A percentile compares a stretch with the other conserved stretches of the same genome.
Evolutionary conservation across 2,329 filamentous ascomycete genomes (phyloP).

Genomic region (Phaeoacremonium minimum): DNA sequence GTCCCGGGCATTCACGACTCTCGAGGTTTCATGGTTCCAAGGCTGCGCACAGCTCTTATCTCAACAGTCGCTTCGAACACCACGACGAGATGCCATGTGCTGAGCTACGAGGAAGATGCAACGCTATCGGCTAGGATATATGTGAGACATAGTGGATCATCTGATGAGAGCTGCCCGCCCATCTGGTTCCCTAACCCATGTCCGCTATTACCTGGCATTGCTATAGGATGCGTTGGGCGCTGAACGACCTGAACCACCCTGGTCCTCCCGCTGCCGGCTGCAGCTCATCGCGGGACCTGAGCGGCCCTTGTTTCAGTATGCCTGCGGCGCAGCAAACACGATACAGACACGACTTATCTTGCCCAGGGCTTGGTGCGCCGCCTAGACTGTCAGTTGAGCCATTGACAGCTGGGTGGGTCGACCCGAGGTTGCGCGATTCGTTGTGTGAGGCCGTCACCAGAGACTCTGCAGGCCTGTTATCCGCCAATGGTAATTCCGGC

Average conservation of each 20-base stretch:
- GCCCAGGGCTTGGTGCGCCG: too few species aligned
- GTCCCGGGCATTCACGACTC: background rate
- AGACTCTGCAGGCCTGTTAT: background rate
- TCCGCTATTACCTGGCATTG: background rate
- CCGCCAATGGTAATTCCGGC: background rate
- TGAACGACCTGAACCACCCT: background rate
- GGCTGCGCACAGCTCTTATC: background rate
- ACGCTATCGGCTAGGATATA: background rate
- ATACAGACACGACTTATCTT: background rate
- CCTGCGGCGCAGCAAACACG: background rate
- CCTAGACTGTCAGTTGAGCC: background rate
- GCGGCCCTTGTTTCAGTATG: too few species aligned
- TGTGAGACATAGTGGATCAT: background rate
- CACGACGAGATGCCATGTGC: too few species aligned
- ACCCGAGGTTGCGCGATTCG: background rate
- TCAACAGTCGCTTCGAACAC: background rate
- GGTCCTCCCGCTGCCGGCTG: background rate
- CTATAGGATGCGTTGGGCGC: background rate
- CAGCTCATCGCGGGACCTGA: too few species aligned
- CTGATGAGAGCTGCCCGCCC: background rate
- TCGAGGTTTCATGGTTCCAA: background rate
- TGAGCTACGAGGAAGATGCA: too few species aligned
- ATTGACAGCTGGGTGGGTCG: background rate
- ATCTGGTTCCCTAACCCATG: background rate
- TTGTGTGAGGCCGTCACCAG: background rate